Conservation (phyloP, 345 rosid species). For the Ceriops tagal region DNA sequence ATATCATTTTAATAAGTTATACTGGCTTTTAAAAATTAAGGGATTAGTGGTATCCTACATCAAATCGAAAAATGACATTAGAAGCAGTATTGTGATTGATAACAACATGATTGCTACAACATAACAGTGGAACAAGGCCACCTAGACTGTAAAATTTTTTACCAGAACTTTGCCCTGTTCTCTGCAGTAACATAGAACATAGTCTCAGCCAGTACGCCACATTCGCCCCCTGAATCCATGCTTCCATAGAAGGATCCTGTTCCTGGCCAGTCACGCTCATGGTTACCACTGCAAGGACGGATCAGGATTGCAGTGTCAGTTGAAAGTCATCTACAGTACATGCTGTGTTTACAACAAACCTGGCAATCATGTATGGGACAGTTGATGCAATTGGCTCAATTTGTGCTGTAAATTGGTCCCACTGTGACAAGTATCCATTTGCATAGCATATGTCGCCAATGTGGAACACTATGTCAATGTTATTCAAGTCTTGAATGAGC, state of each 20-base stretch:
- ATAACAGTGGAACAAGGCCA: too few relatives aligned
- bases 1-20: too few relatives aligned
- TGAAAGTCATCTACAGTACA: neutral
- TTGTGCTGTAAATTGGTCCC: slow-evolving; percentile 74
- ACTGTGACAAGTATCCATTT: slow-evolving; percentile 66
- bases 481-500: slow-evolving; percentile 49
- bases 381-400: slow-evolving; percentile 66
- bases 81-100: too few relatives aligned
- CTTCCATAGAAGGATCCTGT: slow-evolving; percentile 58
- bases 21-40: too few relatives aligned
- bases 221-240: slow-evolving; percentile 74
- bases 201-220: slow-evolving; percentile 66
- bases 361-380: slow-evolving; percentile 69
- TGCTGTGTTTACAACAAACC: slow-evolving; percentile 29
- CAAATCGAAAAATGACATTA: too few relatives aligned
- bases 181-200: slow-evolving; percentile 65
- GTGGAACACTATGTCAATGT: slow-evolving; percentile 57
- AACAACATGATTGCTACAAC: too few relatives aligned
- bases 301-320: slow-evolving; percentile 1
- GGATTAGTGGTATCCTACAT: too few relatives aligned
- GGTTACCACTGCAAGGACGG: slow-evolving; percentile 52
- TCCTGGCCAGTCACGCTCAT: slow-evolving; percentile 70
- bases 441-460: slow-evolving; percentile 72
- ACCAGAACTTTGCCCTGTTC: slow-evolving; percentile 67
- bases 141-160: neutral